Percentiles rank a stretch among this genome's conserved stretches.
Evolutionary conservation across 2,329 filamentous ascomycete genomes (phyloP).

Genomic region (Aureobasidium sp.): DNA sequence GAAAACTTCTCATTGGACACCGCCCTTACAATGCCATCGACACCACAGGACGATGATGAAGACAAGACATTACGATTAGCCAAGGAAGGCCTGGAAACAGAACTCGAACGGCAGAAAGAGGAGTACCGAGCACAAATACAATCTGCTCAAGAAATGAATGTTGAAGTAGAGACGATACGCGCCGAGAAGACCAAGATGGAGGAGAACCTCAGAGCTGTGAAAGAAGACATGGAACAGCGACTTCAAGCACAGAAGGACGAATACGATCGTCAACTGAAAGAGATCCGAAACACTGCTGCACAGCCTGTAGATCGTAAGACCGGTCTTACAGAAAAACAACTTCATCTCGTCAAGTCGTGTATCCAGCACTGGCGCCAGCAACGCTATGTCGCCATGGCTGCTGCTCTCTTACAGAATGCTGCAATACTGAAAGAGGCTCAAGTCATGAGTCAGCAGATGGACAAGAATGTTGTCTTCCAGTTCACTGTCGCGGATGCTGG

Average conservation of each 20-base stretch:
- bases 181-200: conserved; percentile 82
- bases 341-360: conserved; percentile 58
- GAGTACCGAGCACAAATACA: conserved; percentile 73
- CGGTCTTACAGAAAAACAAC: conserved; percentile 62
- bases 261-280: conserved; percentile 76
- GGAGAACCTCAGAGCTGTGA: conserved; percentile 65
- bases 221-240: conserved; percentile 82
- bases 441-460: conserved; percentile 94
- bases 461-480: conserved; percentile 88
- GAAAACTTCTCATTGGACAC: conserved; percentile 97
- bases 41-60: conserved; percentile 70
- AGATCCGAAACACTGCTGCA: conserved; percentile 53
- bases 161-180: conserved; percentile 75
- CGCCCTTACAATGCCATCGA: conserved; percentile 86
- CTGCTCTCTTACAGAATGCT: conserved; percentile 81
- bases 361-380: conserved; percentile 71
- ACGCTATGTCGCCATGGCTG: conserved; percentile 89
- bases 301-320: conserved; percentile 40
- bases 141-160: conserved; percentile 61
- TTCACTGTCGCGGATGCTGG: conserved; percentile 87
- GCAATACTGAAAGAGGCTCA: conserved; percentile 89
- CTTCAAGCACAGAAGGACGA: conserved; percentile 73
- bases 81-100: conserved; percentile 73
- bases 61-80: conserved; percentile 67
- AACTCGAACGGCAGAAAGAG: conserved; percentile 76